Conservation (phyloP, 176 grass and related monocot species). For the Ensete glaucum region DNA sequence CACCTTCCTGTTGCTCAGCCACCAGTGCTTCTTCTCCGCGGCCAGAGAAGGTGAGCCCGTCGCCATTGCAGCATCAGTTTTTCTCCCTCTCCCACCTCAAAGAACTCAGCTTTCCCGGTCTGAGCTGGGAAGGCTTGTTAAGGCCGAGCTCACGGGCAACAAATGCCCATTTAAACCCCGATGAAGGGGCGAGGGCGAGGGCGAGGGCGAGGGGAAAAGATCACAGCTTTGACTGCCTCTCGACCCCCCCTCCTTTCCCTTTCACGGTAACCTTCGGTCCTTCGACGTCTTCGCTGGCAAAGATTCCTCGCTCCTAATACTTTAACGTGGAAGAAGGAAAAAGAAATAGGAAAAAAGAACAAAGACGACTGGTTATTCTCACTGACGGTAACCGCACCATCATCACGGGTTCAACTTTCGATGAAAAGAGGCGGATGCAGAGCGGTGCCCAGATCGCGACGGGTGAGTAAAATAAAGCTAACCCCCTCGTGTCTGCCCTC, state of each 20-base stretch:
- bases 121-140: background rate
- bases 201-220: background rate
- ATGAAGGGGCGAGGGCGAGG: background rate
- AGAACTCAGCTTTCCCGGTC: no score
- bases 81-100: background rate
- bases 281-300: slow-evolving; percentile 68
- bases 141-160: background rate
- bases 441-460: slow-evolving; percentile 1
- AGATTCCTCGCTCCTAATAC: slow-evolving; percentile 37
- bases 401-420: slow-evolving; percentile 1
- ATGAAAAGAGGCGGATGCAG: background rate
- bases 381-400: slow-evolving; percentile 1
- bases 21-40: slow-evolving; percentile 80
- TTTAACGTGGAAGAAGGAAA: background rate
- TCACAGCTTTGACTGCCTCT: slow-evolving; percentile 4
- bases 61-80: slow-evolving; percentile 65
- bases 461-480: no score
- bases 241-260: slow-evolving; percentile 35
- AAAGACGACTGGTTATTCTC: background rate
- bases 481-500: background rate
- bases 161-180: background rate
- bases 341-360: background rate
- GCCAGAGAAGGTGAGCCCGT: slow-evolving; percentile 47
- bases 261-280: slow-evolving; percentile 77
- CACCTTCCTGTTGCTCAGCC: slow-evolving; percentile 76